Percentiles rank a stretch among this genome's conserved stretches.
These are phyloP conservation scores for Dryas drummondii DNA, from an alignment of 306 rosid species.

Conservation along the genomic window DNA sequence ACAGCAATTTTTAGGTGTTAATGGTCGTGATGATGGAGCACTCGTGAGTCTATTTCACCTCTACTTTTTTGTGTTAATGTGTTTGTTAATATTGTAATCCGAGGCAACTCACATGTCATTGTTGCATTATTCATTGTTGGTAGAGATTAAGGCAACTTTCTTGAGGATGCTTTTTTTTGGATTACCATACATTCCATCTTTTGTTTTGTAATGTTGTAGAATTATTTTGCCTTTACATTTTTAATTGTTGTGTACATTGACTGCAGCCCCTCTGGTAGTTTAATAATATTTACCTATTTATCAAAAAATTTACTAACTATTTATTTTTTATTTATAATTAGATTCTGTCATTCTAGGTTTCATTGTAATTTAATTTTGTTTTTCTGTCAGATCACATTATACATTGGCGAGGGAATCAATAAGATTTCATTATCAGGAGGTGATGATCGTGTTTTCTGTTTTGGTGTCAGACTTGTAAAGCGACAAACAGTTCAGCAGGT, in stretches of 20 bases:
- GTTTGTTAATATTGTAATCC: not conserved
- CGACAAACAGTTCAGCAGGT: slow-evolving; percentile 83
- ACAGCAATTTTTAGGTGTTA: slow-evolving; percentile 85
- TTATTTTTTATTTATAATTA: not conserved
- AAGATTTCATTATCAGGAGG: slow-evolving; percentile 76
- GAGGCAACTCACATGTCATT: not conserved
- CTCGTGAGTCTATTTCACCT: slow-evolving; percentile 56
- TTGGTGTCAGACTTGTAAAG: slow-evolving; percentile 91
- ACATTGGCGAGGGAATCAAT: slow-evolving; percentile 72
- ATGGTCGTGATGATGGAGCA: slow-evolving; percentile 99
- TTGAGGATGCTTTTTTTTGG: not conserved
- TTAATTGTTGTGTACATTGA: not conserved
- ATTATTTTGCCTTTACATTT: not conserved
- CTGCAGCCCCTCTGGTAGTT: not conserved
- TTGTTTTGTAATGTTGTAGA: not conserved
- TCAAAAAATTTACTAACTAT: not conserved
- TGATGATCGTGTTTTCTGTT: slow-evolving; percentile 85
- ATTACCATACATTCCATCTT: not conserved
- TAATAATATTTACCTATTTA: not conserved
- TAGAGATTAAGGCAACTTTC: not conserved
- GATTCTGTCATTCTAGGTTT: not conserved
- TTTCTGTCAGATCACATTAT: slow-evolving; percentile 66
- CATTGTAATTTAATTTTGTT: slow-evolving; percentile 8
- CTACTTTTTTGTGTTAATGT: not conserved
- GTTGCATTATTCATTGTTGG: not conserved